Evolutionary conservation across 495 filamentous ascomycete genomes (phyloP).

Genomic region (Xylaria flabelliformis): DNA sequence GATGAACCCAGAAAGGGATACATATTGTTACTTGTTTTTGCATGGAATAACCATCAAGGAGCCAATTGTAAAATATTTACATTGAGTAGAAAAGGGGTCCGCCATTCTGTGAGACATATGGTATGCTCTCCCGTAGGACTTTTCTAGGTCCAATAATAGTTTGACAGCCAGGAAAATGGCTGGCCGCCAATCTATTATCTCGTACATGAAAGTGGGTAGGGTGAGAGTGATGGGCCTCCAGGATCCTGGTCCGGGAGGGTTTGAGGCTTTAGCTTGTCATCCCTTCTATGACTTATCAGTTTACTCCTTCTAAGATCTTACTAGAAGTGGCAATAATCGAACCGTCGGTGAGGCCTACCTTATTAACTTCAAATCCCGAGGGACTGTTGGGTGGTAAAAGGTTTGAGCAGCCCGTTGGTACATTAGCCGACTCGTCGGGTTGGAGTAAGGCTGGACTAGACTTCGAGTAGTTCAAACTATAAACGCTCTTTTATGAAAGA

Average conservation of each 20-base stretch:
- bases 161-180: neutral
- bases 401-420: neutral
- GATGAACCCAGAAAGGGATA: neutral
- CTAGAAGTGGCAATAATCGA: conserved; percentile 11
- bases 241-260: neutral
- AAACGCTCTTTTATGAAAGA: neutral
- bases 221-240: conserved; percentile 6
- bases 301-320: conserved; percentile 11
- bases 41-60: neutral
- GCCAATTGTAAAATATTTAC: neutral
- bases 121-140: neutral
- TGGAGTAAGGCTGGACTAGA: neutral
- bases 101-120: neutral
- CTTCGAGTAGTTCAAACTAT: neutral
- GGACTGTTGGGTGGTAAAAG: neutral
- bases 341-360: neutral
- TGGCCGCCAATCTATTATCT: neutral
- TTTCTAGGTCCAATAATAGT: neutral
- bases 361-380: conserved; percentile 24
- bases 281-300: neutral
- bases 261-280: neutral
- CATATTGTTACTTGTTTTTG: neutral
- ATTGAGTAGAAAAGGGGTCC: neutral
- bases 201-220: conserved; percentile 11
- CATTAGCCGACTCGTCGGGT: neutral